These are phyloP conservation scores for Blastobotrys mokoenaii DNA, from an alignment of 805 yeast species.

Conservation along the genomic window DNA sequence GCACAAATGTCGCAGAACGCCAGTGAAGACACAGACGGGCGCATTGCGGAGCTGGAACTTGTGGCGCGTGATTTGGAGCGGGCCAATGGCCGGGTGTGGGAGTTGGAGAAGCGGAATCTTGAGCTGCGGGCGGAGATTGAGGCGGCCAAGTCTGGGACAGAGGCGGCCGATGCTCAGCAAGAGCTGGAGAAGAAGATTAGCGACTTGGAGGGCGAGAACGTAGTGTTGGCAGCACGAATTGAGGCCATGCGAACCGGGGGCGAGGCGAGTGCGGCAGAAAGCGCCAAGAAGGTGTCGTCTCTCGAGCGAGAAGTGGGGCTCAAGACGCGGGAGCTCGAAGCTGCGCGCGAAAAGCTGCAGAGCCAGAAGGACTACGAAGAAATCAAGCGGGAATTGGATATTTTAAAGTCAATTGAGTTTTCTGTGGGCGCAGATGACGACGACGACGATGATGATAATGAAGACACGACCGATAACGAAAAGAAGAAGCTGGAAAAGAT, in stretches of 20 bases:
- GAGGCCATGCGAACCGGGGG: constrained; percentile 36
- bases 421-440: constrained; percentile 31
- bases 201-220: constrained; percentile 46
- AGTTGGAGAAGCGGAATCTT: constrained; percentile 71
- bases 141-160: constrained; percentile 37
- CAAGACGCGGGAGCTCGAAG: constrained; percentile 41
- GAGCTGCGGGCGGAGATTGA: constrained; percentile 61
- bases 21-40: constrained; percentile 14
- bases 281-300: constrained; percentile 31
- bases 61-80: constrained; percentile 69
- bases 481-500: constrained; percentile 42
- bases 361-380: constrained; percentile 68
- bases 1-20: constrained; percentile 33
- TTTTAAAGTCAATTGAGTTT: constrained; percentile 68
- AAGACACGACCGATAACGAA: constrained; percentile 8
- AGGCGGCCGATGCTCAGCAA: constrained; percentile 18
- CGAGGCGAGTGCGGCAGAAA: constrained; percentile 17
- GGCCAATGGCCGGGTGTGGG: constrained; percentile 56
- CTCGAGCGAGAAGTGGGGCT: constrained; percentile 40
- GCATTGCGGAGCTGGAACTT: constrained; percentile 44
- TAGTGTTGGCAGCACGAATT: constrained; percentile 47
- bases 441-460: constrained; percentile 22
- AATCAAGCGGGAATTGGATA: constrained; percentile 63
- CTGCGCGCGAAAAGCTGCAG: constrained; percentile 41
- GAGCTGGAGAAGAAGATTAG: constrained; percentile 13